Evolutionary conservation across 495 filamentous ascomycete genomes (phyloP), one percentile per base, ranked within the genome.

Genomic region (Penicillium canescens): DNA sequence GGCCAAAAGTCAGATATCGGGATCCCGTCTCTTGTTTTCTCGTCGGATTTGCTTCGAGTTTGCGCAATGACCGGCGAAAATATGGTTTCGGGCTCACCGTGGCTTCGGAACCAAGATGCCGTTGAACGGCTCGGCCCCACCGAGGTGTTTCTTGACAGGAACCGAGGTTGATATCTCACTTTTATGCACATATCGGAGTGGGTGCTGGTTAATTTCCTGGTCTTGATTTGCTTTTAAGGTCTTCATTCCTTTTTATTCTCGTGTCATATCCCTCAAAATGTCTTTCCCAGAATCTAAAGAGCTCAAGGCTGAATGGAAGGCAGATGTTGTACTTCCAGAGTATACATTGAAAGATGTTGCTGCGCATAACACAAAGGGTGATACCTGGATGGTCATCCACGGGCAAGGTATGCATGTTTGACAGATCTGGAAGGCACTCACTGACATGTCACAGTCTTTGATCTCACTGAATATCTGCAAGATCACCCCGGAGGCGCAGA

Each of bases 401-500:
- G 75, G 78, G 48, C 72, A 80, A 67, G 78, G 81, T 82, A 58
- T 47, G 40, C 39, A 13, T 7, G 8, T 8, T 31, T 31, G 8
- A 31, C 8, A 31, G 5, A 31, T 31, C 28, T 31, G 4, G 6
- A 31, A 31, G 6, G 9, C 28, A 31, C 28, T 8, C 7, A 31
- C 36, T 55, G 38, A 42, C 46, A 20, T 9, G 28, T 20, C 12
- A 13, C 42, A 83, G 80, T 83, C 3, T 82, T 79, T 58, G 60
- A 84, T 62, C 67, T 81, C 36, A 71, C 81, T 7, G 57, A 66
- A 21, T 83, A 82, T 51, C 38, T 76, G 0, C 58, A 75, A 46
- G 80, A 84, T 49, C 80, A 84, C 54, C 82, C 82, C 1, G 82
- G 82, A 9, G 82, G 80, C 3, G 63, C 62, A 11, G 76, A 78